Evolutionary conservation across 2,329 filamentous ascomycete species (phyloP), one percentile per base, ranked within the genome.

Genomic region (Colletotrichum sp.): DNA sequence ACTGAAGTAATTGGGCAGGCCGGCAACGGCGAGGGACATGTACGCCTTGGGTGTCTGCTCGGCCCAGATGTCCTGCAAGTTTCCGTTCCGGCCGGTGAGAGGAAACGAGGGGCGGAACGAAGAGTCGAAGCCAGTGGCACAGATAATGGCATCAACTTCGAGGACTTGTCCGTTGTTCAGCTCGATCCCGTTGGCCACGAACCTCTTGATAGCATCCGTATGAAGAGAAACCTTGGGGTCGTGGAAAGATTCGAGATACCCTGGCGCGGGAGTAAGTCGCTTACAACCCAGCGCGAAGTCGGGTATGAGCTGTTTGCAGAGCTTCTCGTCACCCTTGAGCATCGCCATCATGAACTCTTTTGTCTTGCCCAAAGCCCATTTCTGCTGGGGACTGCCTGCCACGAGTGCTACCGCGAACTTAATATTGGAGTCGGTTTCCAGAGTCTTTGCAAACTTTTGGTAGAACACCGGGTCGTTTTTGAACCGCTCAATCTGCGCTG

Each of bases 1-100:
- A 89, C 87, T 89, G 76, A 91, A 89, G 79, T 90, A 91, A 78
- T 91, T 91, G 1, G 89, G 89, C 74, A 91, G 84, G 1, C 86
- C 86, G 2, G 87, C 81, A 3, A 89, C 85, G n/a, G 87, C 88
- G 67, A 88, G 86, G 5, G 89, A 90, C 81, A 91, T 87, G 81
- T 91, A 91, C 0, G 88, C 86, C 76, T 85, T 85, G 1, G 89
- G 88, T 4, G 82, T 82, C 56, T 85, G 82, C 8, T 82, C 76
- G 56, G 78, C 79, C 88, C 89, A 90, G 18, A 79, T 82, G 48
- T 90, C 86, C 76, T 88, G 88, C 36, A 91, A 83, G 76, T 90
- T 88, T 22, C 88, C 89, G n/a, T 84, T 78, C 27, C 86, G 83
- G 12, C 88, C 89, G 8, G 88, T 80, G 22, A 91, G 81, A 1